Conservation (phyloP, 352 stramenopile species). For the Nothophytophthora sp. region DNA sequence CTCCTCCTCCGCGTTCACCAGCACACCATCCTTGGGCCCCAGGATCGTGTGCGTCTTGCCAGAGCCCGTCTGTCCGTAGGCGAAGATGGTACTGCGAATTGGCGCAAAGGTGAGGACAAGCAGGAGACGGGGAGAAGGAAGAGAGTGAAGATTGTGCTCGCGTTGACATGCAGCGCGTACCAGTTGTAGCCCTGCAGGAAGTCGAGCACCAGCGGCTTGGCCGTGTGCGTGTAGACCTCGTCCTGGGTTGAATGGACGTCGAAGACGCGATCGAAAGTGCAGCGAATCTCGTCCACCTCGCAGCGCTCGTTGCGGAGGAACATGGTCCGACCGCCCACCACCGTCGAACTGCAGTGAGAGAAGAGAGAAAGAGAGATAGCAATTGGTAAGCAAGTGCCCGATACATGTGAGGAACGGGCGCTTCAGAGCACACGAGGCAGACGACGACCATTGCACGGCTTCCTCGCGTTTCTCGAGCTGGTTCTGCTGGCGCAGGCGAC, state of each 20-base stretch:
- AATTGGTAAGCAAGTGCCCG: too few relatives aligned
- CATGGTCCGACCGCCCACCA: slow-evolving; percentile 56
- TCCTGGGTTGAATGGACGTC: slow-evolving; percentile 53
- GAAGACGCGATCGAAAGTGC: slow-evolving; percentile 77
- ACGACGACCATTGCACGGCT: slow-evolving; percentile 68
- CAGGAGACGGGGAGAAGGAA: not conserved
- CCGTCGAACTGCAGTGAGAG: slow-evolving; percentile 40
- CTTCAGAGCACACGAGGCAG: too few relatives aligned
- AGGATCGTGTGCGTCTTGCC: slow-evolving; percentile 92
- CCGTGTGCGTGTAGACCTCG: slow-evolving; percentile 71
- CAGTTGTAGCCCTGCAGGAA: slow-evolving; percentile 81
- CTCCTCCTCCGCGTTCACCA: slow-evolving; percentile 58
- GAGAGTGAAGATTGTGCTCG: not conserved
- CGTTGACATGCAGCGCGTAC: slow-evolving; percentile 17
- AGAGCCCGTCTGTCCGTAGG: slow-evolving; percentile 89
- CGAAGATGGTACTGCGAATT: slow-evolving; percentile 75
- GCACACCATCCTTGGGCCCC: slow-evolving; percentile 62
- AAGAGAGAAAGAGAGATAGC: not conserved
- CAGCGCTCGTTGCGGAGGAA: slow-evolving; percentile 67
- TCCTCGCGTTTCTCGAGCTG: slow-evolving; percentile 65
- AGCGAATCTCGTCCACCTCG: slow-evolving; percentile 76
- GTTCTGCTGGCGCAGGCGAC: slow-evolving; percentile 79
- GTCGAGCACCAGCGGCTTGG: slow-evolving; percentile 62
- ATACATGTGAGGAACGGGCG: too few relatives aligned
- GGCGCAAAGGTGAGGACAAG: not conserved